Conservation (phyloP, 1,139 yeast species). For the Saccharomyces hybrid region DNA sequence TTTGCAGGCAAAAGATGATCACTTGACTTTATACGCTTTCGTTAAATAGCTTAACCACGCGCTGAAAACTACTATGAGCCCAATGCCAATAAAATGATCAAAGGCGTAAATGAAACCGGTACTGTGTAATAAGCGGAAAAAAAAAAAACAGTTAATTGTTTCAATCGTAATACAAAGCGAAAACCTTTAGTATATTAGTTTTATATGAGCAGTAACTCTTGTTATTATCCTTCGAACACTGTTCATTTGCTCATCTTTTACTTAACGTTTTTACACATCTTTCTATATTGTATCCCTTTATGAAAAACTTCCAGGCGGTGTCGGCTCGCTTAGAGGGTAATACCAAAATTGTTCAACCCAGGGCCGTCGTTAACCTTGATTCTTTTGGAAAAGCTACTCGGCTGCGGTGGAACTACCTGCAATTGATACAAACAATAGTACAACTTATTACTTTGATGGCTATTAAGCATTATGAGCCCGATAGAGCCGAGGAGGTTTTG, state of each 20-base stretch:
- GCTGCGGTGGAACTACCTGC: neutral
- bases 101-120: neutral
- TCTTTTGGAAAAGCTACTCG: slow-evolving; percentile 32
- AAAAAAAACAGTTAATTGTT: neutral
- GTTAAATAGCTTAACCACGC: neutral
- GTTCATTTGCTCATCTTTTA: neutral
- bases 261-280: neutral
- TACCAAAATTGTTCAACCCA: slow-evolving; percentile 58
- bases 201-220: neutral
- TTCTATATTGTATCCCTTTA: neutral
- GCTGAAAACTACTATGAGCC: neutral
- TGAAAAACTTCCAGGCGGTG: neutral
- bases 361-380: slow-evolving; percentile 46
- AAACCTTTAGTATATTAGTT: neutral
- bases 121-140: neutral
- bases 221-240: neutral
- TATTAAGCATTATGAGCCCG: slow-evolving; percentile 47
- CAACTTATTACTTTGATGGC: slow-evolving; percentile 63
- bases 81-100: neutral
- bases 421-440: slow-evolving; percentile 66
- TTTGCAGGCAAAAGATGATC: neutral
- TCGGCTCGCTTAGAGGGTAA: slow-evolving; percentile 24
- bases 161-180: neutral
- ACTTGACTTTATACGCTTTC: neutral
- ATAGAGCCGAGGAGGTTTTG: slow-evolving; percentile 43